These are phyloP conservation scores for Setaria italica DNA, from an alignment of 202 grass and related monocot genomes.

Conservation along the genomic window DNA sequence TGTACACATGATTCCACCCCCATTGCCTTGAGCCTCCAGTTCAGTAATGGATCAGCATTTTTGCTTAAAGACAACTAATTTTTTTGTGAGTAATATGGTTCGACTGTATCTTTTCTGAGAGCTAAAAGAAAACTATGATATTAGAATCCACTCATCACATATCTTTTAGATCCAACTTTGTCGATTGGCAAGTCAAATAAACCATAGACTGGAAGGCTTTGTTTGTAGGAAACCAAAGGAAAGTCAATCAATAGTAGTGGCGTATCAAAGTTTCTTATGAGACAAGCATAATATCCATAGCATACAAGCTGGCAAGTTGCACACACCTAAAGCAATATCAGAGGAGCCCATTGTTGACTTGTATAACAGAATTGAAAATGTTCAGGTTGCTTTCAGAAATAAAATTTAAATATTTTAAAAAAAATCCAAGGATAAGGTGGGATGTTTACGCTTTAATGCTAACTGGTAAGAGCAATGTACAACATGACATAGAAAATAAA, in stretches of 20 bases:
- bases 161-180: not conserved
- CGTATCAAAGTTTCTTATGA: not conserved
- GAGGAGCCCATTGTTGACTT: conserved; percentile 5
- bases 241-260: not conserved
- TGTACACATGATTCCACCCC: not conserved
- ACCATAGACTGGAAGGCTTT: not conserved
- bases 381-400: conserved; percentile 6
- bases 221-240: not conserved
- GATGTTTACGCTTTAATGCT: not conserved
- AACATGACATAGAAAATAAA: not conserved
- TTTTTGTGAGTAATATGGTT: not conserved
- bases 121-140: not conserved
- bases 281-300: not conserved
- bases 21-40: not conserved
- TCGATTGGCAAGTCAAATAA: not conserved
- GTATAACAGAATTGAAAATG: conserved; percentile 2
- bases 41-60: not conserved
- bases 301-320: conserved; percentile 8
- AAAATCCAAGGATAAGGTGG: not conserved
- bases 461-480: not conserved
- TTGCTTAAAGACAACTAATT: not conserved
- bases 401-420: not conserved
- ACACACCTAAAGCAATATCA: conserved; percentile 38
- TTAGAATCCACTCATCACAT: not conserved
- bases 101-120: not conserved